Percentiles rank a stretch among this genome's conserved stretches.
These are phyloP conservation scores for Candida ipomoeae DNA, from an alignment of 805 yeast genomes.

Conservation along the genomic window DNA sequence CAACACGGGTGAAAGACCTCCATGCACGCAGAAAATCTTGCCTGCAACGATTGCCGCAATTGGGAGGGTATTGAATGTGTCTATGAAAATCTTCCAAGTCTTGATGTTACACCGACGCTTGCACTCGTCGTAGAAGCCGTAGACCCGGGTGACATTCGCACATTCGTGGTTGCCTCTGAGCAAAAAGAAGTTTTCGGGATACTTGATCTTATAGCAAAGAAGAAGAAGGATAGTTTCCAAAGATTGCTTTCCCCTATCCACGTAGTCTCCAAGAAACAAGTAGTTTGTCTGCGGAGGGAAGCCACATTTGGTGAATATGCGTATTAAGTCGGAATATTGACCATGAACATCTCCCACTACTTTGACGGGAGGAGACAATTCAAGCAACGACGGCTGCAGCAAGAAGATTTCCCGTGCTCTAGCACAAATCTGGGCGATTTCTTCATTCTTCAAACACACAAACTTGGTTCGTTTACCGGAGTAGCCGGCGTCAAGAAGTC, in stretches of 20 bases:
- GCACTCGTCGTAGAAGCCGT: conserved; percentile 97
- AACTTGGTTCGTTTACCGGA: conserved; percentile 88
- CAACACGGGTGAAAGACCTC: conserved; percentile 75
- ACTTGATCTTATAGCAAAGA: conserved; percentile 90
- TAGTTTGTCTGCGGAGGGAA: conserved; percentile 94
- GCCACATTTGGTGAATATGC: conserved; percentile 93
- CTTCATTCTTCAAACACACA: conserved; percentile 78
- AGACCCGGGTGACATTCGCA: conserved; percentile 93
- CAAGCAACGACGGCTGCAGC: conserved; percentile 85
- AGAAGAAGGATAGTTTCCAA: conserved; percentile 85
- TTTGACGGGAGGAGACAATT: conserved; percentile 80
- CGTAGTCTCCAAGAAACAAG: conserved; percentile 92
- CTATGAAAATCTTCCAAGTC: conserved; percentile 91
- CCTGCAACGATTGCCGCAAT: conserved; percentile 94
- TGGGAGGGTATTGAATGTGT: conserved; percentile 92
- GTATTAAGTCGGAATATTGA: conserved; percentile 84
- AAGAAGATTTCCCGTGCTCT: conserved; percentile 85
- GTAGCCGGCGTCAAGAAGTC: conserved; percentile 92
- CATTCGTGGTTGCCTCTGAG: conserved; percentile 96
- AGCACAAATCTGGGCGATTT: conserved; percentile 81
- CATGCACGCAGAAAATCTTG: conserved; percentile 89
- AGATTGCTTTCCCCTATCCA: conserved; percentile 95
- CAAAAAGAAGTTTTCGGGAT: conserved; percentile 92
- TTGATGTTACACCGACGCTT: conserved; percentile 88
- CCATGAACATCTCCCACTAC: conserved; percentile 96